These are phyloP conservation scores for Gossypium schwendimanii DNA, from an alignment of 441 rosid species.

Conservation along the genomic window DNA sequence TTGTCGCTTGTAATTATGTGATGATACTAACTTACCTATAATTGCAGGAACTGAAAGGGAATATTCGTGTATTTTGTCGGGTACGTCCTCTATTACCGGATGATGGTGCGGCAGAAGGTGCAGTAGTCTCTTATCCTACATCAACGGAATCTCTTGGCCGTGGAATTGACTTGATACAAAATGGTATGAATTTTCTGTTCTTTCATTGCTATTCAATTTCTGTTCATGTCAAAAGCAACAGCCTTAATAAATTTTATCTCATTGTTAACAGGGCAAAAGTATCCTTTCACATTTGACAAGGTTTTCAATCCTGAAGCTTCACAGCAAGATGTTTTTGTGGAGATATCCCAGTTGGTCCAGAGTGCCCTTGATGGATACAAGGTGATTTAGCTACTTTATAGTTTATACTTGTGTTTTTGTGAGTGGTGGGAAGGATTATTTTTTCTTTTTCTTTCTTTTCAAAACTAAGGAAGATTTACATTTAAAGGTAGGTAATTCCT, in stretches of 20 bases:
- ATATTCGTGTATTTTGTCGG: constrained; percentile 86
- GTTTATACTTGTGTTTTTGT: not conserved
- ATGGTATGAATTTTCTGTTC: constrained; percentile 36
- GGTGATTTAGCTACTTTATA: constrained; percentile 30
- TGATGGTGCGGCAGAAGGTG: constrained; percentile 58
- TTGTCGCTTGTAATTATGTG: not conserved
- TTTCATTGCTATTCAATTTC: not conserved
- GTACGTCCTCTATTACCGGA: constrained; percentile 84
- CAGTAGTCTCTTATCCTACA: constrained; percentile 63
- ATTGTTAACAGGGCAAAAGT: constrained; percentile 50
- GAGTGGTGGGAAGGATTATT: not conserved
- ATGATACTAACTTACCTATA: constrained; percentile 9
- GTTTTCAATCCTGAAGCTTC: constrained; percentile 82
- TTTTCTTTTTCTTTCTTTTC: not conserved
- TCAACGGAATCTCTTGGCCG: constrained; percentile 66
- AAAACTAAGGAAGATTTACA: not conserved
- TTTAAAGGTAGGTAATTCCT: not conserved
- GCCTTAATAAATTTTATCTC: not conserved
- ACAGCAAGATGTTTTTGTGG: constrained; percentile 80
- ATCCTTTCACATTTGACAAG: constrained; percentile 87
- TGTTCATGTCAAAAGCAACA: not conserved
- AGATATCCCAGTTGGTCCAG: constrained; percentile 87
- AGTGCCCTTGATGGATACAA: constrained; percentile 97
- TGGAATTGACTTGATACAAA: constrained; percentile 75
- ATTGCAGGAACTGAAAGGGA: constrained; percentile 86